Evolutionary conservation across 228 moss, liverwort and hornwort species (phyloP).

Genomic region (Sphagnum magellanicum): DNA sequence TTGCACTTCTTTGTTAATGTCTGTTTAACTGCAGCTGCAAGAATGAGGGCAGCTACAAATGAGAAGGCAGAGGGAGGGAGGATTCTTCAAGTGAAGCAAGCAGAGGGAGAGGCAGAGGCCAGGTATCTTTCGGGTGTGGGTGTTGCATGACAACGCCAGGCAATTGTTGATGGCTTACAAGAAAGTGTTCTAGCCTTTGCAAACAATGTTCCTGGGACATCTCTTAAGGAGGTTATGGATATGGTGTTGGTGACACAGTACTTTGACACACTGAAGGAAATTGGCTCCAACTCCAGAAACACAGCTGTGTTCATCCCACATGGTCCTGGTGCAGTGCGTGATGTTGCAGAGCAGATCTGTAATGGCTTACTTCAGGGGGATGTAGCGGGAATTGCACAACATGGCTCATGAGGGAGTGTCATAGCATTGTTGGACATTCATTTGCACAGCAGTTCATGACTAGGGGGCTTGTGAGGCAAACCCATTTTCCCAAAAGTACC

Average conservation of each 20-base stretch:
- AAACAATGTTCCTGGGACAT: conserved; percentile 35
- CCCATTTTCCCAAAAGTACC: too few relatives aligned
- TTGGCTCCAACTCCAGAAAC: conserved; percentile 28
- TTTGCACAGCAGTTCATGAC: too few relatives aligned
- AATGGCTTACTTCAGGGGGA: conserved; percentile 29
- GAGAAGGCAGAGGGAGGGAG: conserved; percentile 45
- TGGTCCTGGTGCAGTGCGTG: conserved; percentile 27
- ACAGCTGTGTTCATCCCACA: conserved; percentile 38
- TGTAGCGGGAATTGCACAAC: background rate
- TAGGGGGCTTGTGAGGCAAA: too few relatives aligned
- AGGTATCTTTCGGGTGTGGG: conserved; percentile 35
- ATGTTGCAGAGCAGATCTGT: conserved; percentile 36
- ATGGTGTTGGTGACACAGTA: conserved; percentile 44
- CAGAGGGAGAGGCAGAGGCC: conserved; percentile 41
- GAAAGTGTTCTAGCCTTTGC: conserved; percentile 40
- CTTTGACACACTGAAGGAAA: conserved; percentile 38
- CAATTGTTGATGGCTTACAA: conserved; percentile 37
- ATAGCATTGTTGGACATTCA: too few relatives aligned
- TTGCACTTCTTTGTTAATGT: background rate
- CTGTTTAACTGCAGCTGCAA: conserved; percentile 17
- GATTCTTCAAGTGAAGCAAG: conserved; percentile 35
- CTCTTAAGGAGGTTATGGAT: conserved; percentile 33
- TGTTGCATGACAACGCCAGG: conserved; percentile 37
- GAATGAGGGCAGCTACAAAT: conserved; percentile 27
- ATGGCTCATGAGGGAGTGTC: too few relatives aligned